Conservation (phyloP, 176 grass and related monocot species). For the sorghum (Sorghum bicolor) region DNA sequence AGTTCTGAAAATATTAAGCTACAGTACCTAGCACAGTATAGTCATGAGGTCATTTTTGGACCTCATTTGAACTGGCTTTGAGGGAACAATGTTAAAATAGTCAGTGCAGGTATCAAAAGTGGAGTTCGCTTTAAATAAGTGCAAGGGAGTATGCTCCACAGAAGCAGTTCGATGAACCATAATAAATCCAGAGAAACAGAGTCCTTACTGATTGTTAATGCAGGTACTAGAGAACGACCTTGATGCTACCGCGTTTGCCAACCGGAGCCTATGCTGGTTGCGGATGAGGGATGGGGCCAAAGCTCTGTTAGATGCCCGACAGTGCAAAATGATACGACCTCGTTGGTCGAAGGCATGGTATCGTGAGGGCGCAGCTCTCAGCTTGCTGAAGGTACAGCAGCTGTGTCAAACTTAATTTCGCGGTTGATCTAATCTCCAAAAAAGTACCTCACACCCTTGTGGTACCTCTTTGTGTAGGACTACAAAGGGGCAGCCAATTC, state of each 20-base stretch:
- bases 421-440: neutral
- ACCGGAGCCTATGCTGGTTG: constrained; percentile 1
- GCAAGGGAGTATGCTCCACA: neutral
- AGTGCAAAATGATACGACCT: neutral
- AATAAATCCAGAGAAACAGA: neutral
- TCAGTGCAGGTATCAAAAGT: neutral
- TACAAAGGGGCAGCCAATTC: neutral
- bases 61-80: neutral
- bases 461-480: neutral
- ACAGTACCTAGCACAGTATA: too few species aligned
- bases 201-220: neutral
- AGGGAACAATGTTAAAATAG: neutral
- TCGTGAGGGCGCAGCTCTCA: neutral
- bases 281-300: neutral
- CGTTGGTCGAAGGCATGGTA: constrained; percentile 6
- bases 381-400: neutral
- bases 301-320: neutral
- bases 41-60: neutral
- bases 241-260: neutral
- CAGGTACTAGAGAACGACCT: neutral
- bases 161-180: neutral
- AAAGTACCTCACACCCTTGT: neutral
- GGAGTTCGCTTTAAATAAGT: neutral
- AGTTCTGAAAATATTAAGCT: neutral
- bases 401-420: neutral